phyloP scores from a whole-genome alignment of 192 early-diverging fungal species.

The Umbelopsis isabellina region DNA sequence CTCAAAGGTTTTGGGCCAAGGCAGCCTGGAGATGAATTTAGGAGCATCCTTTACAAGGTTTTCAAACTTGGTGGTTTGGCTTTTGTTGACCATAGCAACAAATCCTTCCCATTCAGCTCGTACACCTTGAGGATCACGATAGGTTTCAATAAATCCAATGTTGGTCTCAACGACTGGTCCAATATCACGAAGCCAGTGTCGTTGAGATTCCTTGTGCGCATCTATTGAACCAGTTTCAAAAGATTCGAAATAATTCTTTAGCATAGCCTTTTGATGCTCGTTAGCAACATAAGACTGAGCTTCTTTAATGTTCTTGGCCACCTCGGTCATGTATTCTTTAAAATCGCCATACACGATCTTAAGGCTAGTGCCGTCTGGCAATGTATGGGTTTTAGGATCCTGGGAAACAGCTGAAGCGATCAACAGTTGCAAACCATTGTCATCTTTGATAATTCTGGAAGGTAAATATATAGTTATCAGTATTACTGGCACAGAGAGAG shows the following conservation, averaged over 20 bases:
- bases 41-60: slow-evolving; percentile 56
- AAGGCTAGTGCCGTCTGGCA: slow-evolving; percentile 42
- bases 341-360: slow-evolving; percentile 55
- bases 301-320: slow-evolving; percentile 43
- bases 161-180: slow-evolving; percentile 64
- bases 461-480: neutral
- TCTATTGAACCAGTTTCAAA: slow-evolving; percentile 64
- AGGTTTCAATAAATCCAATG: slow-evolving; percentile 67
- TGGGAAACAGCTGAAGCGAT: slow-evolving; percentile 45
- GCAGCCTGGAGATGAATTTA: slow-evolving; percentile 49
- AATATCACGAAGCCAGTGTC: slow-evolving; percentile 59
- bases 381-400: slow-evolving; percentile 24
- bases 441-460: slow-evolving; percentile 45
- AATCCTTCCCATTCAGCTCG: slow-evolving; percentile 71
- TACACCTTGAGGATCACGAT: slow-evolving; percentile 63
- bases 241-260: slow-evolving; percentile 49
- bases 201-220: slow-evolving; percentile 58
- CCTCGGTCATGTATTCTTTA: slow-evolving; percentile 38
- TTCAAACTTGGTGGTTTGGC: slow-evolving; percentile 60
- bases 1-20: slow-evolving; percentile 59
- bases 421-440: slow-evolving; percentile 32
- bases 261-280: slow-evolving; percentile 55
- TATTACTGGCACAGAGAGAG: neutral
- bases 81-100: slow-evolving; percentile 65
- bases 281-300: slow-evolving; percentile 57